Evolutionary conservation across 2,329 filamentous ascomycete species (phyloP).

Genomic region (Epicoccum nigrum): DNA sequence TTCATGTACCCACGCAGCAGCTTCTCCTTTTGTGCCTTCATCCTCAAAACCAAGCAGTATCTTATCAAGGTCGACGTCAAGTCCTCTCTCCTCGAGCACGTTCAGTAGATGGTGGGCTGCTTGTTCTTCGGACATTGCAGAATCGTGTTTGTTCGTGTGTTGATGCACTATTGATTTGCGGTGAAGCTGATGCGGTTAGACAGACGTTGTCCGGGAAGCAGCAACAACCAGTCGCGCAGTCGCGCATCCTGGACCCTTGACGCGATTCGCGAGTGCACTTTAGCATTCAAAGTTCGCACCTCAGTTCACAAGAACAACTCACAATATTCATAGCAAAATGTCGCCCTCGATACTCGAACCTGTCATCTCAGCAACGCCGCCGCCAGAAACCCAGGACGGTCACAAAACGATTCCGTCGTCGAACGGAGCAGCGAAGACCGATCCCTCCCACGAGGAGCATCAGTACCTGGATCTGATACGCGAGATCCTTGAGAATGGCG

Average conservation of each 20-base stretch:
- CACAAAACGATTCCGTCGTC: conserved; percentile 13
- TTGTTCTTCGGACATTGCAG: conserved; percentile 42
- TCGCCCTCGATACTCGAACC: conserved; percentile 35
- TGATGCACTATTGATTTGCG: conserved; percentile 33
- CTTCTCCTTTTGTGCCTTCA: conserved; percentile 48
- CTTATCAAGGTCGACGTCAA: conserved; percentile 53
- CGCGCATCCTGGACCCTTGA: conserved; percentile 34
- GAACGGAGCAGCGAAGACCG: conserved; percentile 14
- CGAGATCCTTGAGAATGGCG: conserved; percentile 80
- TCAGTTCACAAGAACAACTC: neutral
- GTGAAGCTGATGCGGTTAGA: conserved; percentile 33
- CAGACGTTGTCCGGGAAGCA: conserved; percentile 24
- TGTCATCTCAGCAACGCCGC: conserved; percentile 29
- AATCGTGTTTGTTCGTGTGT: conserved; percentile 7
- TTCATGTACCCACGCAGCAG: conserved; percentile 54
- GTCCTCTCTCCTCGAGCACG: conserved; percentile 53
- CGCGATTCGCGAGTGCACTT: conserved; percentile 33
- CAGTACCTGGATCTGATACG: conserved; percentile 92
- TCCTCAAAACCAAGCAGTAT: conserved; percentile 56
- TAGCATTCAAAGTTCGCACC: neutral
- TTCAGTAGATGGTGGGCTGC: conserved; percentile 52
- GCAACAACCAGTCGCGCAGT: conserved; percentile 34
- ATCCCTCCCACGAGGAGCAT: conserved; percentile 75
- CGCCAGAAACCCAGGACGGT: conserved; percentile 21
- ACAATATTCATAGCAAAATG: conserved; percentile 26